Base-by-base conservation (phyloP, 1,284 basidiomycete species). In the Mycosarcoma mackinlayi region DNA sequence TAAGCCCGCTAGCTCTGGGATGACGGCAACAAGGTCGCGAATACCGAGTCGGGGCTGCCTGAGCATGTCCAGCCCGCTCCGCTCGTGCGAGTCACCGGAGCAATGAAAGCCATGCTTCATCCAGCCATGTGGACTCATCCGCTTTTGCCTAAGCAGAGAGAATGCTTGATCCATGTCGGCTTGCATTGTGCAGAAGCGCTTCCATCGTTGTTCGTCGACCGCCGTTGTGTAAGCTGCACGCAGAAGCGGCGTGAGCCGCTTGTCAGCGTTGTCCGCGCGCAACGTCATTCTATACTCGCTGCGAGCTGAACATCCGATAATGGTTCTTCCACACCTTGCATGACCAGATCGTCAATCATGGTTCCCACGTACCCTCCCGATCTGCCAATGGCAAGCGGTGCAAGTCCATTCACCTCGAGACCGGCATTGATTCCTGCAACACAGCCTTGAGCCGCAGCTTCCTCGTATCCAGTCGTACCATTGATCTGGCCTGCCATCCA, bases 251-350 rank as follows among this genome's bases (percentile, higher is more conserved):
- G 93, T 94, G 52, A 95, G 84, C 31, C 92, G 86, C 52, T 88
- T 52, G 83, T 94, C 92, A 2, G 93, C 93, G 69, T 95, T 94
- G 83, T 95, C 93, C 48, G 91, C 89, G 41, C 93, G 86, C 39
- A 94, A 86, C 0, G 90, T 89, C 87, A 95, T 89, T 25, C 93
- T 88, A 78, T 93, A 95, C 77, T 95, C 93, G 30, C 91, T 92
- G 41, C 93, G 87, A 19, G 91, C 93, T 94, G 81, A 94, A 94
- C 92, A 94, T 94, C 33, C 93, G 90, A 76, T 94, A n/a, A 94
- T 48, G 92, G 92, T 81, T 94, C 92, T 78, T 93, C 90, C 1
- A 91, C 90, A 1, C 92, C 92, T 78, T 92, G 92, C 39, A 90
- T 88, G 19, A 91, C 90, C 28, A 94, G 86, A 80, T 94, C 92